Evolutionary conservation across 1,284 basidiomycete species (phyloP), one percentile per base, ranked within the genome.

Genomic region (Pseudozyma tsukubaensis): DNA sequence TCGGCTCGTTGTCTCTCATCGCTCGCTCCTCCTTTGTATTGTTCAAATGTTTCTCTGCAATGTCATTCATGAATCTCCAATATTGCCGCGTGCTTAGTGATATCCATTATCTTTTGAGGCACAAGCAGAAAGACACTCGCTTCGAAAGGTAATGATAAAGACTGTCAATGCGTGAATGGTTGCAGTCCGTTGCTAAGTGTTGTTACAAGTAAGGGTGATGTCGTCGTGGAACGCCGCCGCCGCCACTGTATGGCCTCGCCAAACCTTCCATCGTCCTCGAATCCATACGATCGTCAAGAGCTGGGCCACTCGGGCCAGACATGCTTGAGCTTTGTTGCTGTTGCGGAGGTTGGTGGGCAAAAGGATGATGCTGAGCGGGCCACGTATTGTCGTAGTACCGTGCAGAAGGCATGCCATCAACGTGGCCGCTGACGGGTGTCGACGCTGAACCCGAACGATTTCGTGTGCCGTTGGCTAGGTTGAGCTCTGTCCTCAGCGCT

Each of bases 401-500:
- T n/a, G 47, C 29, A 34, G 47, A 24, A 32, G 24, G 16, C 24
- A 34, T 11, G 4, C 29, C 24, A 29, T 29, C 24, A 21, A 18
- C 12, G n/a, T 10, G 50, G 42, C 24, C 21, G 24, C 36, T 32
- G 10, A 24, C 9, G 9, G 48, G n/a, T 35, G 55, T 32, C 8
- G 62, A 44, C 7, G 52, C 44, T 10, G 64, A 56, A 11, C 36
- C 18, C 3, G 61, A 39, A 10, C 72, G 67, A 18, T 75, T 71
- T n/a, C 67, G 55, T 55, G 67, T 34, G 16, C 68, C 68, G 18
- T 72, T 75, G 21, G 59, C 68, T 1, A 68, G n/a, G 19, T 67
- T 71, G 21, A 75, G 72, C 57, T 75, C 72, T 29, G 68, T 68
- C 16, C 72, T 59, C 12, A 75, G 47, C 18, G 72, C 72, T 36